phyloP scores from a whole-genome alignment of 2,329 filamentous ascomycete genomes.

The Colletotrichum sidae region DNA sequence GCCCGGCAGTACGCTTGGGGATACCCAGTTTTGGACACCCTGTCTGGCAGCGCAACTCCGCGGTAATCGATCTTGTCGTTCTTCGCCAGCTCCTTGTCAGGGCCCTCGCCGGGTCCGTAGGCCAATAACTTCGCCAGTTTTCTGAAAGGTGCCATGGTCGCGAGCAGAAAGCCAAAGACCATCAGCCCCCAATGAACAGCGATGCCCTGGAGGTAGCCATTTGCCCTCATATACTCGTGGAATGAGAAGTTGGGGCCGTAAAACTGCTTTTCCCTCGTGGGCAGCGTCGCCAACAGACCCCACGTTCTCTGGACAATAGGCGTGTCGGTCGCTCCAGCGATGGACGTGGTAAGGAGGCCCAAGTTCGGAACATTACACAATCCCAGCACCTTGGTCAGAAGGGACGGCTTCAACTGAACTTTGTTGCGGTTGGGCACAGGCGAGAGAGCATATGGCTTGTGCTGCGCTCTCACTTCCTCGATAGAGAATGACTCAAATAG shows the following conservation, averaged over 20 bases:
- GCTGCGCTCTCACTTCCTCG: slow-evolving; percentile 57
- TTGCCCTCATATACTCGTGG: slow-evolving; percentile 63
- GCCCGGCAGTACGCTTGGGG: slow-evolving; percentile 68
- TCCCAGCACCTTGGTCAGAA: slow-evolving; percentile 62
- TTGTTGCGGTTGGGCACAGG: slow-evolving; percentile 60
- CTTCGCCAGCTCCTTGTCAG: slow-evolving; percentile 62
- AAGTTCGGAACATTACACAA: slow-evolving; percentile 61
- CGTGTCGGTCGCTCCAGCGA: slow-evolving; percentile 61
- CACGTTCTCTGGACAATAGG: slow-evolving; percentile 71
- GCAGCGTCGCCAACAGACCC: slow-evolving; percentile 65
- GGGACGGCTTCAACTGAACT: slow-evolving; percentile 44
- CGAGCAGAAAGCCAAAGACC: slow-evolving; percentile 57
- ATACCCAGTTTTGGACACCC: slow-evolving; percentile 47
- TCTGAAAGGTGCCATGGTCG: slow-evolving; percentile 58
- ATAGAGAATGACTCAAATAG: slow-evolving; percentile 65
- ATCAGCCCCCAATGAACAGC: slow-evolving; percentile 61
- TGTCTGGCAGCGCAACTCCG: slow-evolving; percentile 72
- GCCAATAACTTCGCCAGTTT: slow-evolving; percentile 56
- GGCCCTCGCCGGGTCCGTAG: slow-evolving; percentile 67
- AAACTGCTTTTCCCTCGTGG: slow-evolving; percentile 54
- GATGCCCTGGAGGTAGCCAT: slow-evolving; percentile 63
- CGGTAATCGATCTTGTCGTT: slow-evolving; percentile 73
- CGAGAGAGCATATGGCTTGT: slow-evolving; percentile 67
- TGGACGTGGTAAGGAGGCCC: slow-evolving; percentile 66
- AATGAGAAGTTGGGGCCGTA: slow-evolving; percentile 74